phyloP scores from a whole-genome alignment of 2,329 filamentous ascomycete species.

The Xylaria sp. region DNA sequence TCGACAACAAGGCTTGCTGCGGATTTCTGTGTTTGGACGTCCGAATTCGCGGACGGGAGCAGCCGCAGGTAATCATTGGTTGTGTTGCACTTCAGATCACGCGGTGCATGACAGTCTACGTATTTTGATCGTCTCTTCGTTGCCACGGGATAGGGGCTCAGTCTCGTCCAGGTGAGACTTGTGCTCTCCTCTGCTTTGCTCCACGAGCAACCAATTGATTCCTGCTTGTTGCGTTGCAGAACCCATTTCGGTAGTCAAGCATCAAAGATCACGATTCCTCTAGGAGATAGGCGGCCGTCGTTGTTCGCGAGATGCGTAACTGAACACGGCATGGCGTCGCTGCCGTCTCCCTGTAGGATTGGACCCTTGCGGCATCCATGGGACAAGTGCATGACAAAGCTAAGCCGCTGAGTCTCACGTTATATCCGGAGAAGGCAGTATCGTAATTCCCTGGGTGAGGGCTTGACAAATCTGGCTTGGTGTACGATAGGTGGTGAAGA shows the following conservation, averaged over 20 bases:
- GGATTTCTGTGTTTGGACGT: conserved; percentile 21
- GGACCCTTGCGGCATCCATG: background rate
- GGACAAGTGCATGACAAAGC: background rate
- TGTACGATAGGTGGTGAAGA: background rate
- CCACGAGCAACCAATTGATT: background rate
- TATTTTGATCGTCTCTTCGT: background rate
- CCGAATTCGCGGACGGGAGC: conserved; percentile 14
- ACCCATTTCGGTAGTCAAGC: background rate
- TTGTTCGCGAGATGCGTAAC: background rate
- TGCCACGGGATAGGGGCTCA: background rate
- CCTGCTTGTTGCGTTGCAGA: background rate
- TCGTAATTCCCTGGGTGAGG: background rate
- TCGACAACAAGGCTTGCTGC: conserved; percentile 3
- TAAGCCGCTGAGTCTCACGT: background rate
- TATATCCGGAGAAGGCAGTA: background rate
- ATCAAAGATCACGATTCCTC: background rate
- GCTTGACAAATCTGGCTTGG: background rate
- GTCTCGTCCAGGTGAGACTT: background rate
- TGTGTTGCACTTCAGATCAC: background rate
- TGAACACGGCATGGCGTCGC: background rate
- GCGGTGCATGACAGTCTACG: background rate
- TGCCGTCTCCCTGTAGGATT: background rate
- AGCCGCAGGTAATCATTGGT: conserved; percentile 2
- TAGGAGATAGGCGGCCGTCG: background rate
- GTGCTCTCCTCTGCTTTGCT: background rate